These are phyloP conservation scores for Lactifluus piperatus DNA, from an alignment of 768 basidiomycete species.

Conservation along the genomic window DNA sequence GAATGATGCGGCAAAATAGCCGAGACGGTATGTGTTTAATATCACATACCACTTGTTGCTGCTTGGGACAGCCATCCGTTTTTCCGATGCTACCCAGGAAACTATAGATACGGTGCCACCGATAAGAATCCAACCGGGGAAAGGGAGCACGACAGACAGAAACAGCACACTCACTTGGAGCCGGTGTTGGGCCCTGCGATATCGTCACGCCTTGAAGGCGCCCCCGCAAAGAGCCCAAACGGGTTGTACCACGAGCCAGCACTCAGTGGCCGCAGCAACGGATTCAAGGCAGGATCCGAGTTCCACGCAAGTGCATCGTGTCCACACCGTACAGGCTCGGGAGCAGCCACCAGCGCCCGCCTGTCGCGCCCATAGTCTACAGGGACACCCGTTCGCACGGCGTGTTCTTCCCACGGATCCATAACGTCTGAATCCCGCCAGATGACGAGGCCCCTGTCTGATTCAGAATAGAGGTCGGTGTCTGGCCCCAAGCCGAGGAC, in stretches of 20 bases:
- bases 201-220: slow-evolving; percentile 44
- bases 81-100: slow-evolving; percentile 63
- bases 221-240: slow-evolving; percentile 29
- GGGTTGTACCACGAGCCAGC: slow-evolving; percentile 34
- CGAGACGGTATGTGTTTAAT: neutral
- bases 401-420: slow-evolving; percentile 41
- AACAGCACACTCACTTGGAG: slow-evolving; percentile 37
- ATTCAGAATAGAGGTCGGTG: slow-evolving; percentile 30
- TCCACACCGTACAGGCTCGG: slow-evolving; percentile 40
- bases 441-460: slow-evolving; percentile 53
- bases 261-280: slow-evolving; percentile 36
- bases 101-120: slow-evolving; percentile 32
- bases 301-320: slow-evolving; percentile 70
- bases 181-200: slow-evolving; percentile 42
- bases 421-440: slow-evolving; percentile 69
- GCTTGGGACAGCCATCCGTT: slow-evolving; percentile 59
- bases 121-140: neutral
- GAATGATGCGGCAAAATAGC: neutral
- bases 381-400: slow-evolving; percentile 25
- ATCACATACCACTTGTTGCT: slow-evolving; percentile 54
- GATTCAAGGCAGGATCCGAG: slow-evolving; percentile 44
- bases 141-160: neutral
- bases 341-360: slow-evolving; percentile 7
- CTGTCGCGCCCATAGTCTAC: slow-evolving; percentile 6
- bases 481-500: slow-evolving; percentile 23